Base-by-base conservation (phyloP, 192 early-diverging fungal genomes). In the Coemansia sp. region DNA sequence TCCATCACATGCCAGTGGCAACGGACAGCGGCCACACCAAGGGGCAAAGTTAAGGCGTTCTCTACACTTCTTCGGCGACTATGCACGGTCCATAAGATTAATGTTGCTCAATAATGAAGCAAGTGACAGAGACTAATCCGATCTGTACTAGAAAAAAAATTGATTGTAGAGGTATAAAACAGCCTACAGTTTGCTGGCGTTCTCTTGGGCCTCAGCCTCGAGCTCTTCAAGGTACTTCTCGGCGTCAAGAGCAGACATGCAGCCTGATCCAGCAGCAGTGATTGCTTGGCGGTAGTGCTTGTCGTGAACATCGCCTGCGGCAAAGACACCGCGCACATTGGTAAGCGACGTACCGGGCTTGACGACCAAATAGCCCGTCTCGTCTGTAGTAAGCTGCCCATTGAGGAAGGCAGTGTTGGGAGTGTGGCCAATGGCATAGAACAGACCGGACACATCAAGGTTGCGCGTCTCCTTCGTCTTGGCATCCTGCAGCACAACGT, bases 291-390 rank as follows among this genome's bases (percentile, higher is more conserved):
- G 90, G 81, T 99, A 99, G 21, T 71, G 86, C 74, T 88, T 89
- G 73, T 99, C 97, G 68, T 96, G 91, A 53, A 99, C 95, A 84
- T 99, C 97, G 64, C 97, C 96, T 25, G 90, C 90, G 48, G 96
- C 96, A 85, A 96, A 99, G 40, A 99, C 89, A 61, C 96, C 96
- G 58, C 83, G 80, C 41, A 99, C 64, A 66, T 83, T 95, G 57
- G 96, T 99, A 50, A 83, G 75, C 27, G 93, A 84, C 38, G 87
- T 83, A 27, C 89, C 91, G 33, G 91, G 89, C 45, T 82, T 80
- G 38, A 86, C 88, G 40, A 85, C 75, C 66, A 99, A 89, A 73
- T 99, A 99, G 58, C 93, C 92, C 58, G 86, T 88, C 53, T 86
- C 85, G 77, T 99, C 91, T 59, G 92, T 67, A 24, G 87, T 75